phyloP scores from a whole-genome alignment of 2,329 filamentous ascomycete species.

The Aspergillus sp. region DNA sequence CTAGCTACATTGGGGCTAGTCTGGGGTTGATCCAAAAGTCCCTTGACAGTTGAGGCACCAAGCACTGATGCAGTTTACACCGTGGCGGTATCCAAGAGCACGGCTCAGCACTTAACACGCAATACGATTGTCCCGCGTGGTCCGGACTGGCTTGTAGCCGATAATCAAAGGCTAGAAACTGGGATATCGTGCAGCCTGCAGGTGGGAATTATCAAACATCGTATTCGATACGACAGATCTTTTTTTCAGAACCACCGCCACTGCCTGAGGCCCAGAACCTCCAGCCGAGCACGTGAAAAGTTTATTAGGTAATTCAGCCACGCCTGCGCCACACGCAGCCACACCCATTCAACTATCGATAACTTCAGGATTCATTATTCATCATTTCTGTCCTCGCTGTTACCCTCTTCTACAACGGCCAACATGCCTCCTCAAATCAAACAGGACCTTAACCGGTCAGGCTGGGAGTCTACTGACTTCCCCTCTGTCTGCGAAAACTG shows the following conservation, averaged over 20 bases:
- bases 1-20: slow-evolving; percentile 1
- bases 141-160: no score
- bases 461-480: slow-evolving; percentile 76
- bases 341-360: background rate
- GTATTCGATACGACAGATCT: slow-evolving; percentile 9
- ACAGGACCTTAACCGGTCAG: slow-evolving; percentile 89
- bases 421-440: slow-evolving; percentile 82
- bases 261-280: background rate
- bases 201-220: background rate
- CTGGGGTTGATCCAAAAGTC: slow-evolving; percentile 10
- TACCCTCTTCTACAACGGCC: background rate
- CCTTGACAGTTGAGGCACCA: background rate
- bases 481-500: slow-evolving; percentile 73
- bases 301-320: background rate
- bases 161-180: background rate
- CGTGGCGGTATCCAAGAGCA: background rate
- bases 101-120: background rate
- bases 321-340: background rate
- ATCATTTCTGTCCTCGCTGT: background rate
- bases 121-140: background rate
- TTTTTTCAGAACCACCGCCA: background rate
- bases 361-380: background rate
- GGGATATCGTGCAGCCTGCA: background rate
- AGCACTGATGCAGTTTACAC: background rate
- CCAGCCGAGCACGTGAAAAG: no score